Evolutionary conservation across 1,139 yeast genomes (phyloP).

Genomic region (Geotrichum aggregatum): DNA sequence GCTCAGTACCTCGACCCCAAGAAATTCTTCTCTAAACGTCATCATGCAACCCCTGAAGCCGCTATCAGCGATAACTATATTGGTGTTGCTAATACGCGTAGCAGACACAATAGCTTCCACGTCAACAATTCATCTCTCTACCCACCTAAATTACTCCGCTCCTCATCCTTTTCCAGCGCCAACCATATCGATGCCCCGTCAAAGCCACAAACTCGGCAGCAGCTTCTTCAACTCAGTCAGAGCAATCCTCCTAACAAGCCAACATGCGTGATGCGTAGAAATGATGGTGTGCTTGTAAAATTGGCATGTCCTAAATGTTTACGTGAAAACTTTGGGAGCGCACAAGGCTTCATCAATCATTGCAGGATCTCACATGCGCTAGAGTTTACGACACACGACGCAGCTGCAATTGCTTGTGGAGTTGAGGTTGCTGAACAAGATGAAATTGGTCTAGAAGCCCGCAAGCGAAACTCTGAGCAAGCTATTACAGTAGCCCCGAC

Average conservation of each 20-base stretch:
- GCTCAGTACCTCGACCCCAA: constrained; percentile 32
- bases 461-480: constrained; percentile 33
- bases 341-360: constrained; percentile 78
- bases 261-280: constrained; percentile 60
- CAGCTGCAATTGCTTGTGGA: constrained; percentile 71
- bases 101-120: constrained; percentile 3
- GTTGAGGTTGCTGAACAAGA: constrained; percentile 58
- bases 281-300: constrained; percentile 66
- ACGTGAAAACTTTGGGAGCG: constrained; percentile 67
- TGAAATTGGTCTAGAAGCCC: constrained; percentile 42
- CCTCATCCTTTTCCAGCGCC: constrained; percentile 3
- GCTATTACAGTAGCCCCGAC: constrained; percentile 3
- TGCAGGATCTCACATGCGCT: constrained; percentile 69
- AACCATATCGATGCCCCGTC: background rate
- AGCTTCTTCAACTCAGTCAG: background rate
- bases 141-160: constrained; percentile 7
- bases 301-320: constrained; percentile 66
- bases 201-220: constrained; percentile 4
- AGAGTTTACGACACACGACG: constrained; percentile 68
- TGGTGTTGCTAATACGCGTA: background rate
- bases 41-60: background rate
- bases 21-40: background rate
- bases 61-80: background rate
- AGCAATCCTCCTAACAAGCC: constrained; percentile 22
- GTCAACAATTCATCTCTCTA: constrained; percentile 4